Percentiles rank a stretch among this genome's conserved stretches.
phyloP scores from a whole-genome alignment of 371 early-diverging fungal genomes.

The Gilbertella persicaria region DNA sequence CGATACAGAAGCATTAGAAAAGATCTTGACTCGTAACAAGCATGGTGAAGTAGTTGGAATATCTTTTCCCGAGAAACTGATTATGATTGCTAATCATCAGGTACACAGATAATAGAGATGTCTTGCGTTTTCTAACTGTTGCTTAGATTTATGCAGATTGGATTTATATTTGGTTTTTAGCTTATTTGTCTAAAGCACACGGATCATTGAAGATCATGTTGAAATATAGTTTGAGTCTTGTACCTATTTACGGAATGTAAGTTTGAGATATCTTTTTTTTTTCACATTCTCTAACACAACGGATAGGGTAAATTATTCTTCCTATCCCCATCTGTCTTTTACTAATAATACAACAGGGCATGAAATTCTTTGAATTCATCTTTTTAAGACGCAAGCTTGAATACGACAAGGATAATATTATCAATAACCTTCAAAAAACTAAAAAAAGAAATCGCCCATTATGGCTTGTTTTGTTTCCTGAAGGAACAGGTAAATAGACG shows the following conservation, averaged over 20 bases:
- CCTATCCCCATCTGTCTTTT: background rate
- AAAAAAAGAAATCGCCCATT: constrained; percentile 53
- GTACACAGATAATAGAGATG: constrained; percentile 22
- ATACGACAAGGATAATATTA: constrained; percentile 64
- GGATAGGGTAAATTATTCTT: constrained; percentile 25
- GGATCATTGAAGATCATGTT: constrained; percentile 84
- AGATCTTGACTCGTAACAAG: constrained; percentile 29
- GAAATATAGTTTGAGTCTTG: constrained; percentile 71
- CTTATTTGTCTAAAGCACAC: constrained; percentile 68
- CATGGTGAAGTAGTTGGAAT: constrained; percentile 33
- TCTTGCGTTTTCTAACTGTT: background rate
- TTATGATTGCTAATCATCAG: constrained; percentile 83
- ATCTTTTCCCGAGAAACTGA: constrained; percentile 50
- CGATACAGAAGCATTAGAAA: constrained; percentile 16
- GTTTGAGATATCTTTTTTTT: constrained; percentile 10
- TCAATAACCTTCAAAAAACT: constrained; percentile 38
- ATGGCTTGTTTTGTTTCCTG: constrained; percentile 92
- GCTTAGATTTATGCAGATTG: constrained; percentile 82
- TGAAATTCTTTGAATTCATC: constrained; percentile 87
- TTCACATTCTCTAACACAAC: too few relatives aligned
- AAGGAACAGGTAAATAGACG: constrained; percentile 70
- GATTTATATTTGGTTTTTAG: constrained; percentile 84
- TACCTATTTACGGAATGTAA: constrained; percentile 86
- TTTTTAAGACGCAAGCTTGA: constrained; percentile 82
- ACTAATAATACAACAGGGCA: constrained; percentile 59